Conservation (phyloP, 2,329 filamentous ascomycete species). For the Pyrenophora tritici-repentis region DNA sequence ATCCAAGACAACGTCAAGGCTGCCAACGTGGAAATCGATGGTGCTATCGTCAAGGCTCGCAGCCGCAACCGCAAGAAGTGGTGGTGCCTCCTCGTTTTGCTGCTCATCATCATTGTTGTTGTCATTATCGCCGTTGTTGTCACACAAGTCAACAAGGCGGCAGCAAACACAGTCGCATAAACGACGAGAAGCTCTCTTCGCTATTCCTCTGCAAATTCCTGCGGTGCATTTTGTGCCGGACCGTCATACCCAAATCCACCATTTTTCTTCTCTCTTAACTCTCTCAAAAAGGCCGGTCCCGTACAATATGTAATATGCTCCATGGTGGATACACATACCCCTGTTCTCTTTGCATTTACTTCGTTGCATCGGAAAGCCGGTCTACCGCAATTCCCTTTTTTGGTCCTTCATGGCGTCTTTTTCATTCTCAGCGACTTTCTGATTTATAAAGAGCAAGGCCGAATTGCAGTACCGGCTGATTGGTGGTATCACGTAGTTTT, state of each 20-base stretch:
- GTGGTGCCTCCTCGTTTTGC: constrained; percentile 81
- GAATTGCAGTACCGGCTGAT: constrained; percentile 6
- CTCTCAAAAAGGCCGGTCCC: constrained; percentile 20
- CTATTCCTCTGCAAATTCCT: neutral
- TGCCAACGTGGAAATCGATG: constrained; percentile 80
- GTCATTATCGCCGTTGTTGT: constrained; percentile 48
- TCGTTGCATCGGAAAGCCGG: constrained; percentile 10
- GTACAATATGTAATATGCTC: constrained; percentile 23
- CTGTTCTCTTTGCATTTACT: constrained; percentile 9
- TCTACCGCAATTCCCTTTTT: constrained; percentile 3
- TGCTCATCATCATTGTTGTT: constrained; percentile 46
- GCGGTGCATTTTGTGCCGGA: neutral
- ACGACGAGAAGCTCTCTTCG: neutral
- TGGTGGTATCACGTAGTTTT: constrained; percentile 1
- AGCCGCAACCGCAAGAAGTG: constrained; percentile 83
- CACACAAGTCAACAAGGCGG: constrained; percentile 32
- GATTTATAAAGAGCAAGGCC: constrained; percentile 7
- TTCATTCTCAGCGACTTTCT: constrained; percentile 13
- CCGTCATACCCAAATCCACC: constrained; percentile 8
- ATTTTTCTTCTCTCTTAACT: constrained; percentile 10
- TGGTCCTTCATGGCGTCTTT: constrained; percentile 10
- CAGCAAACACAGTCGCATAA: constrained; percentile 14
- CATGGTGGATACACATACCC: constrained; percentile 20
- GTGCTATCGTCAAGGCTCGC: constrained; percentile 80
- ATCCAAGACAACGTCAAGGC: constrained; percentile 82